Conservation (phyloP, 495 filamentous ascomycete species). For the Aspergillus saccharolyticus region DNA sequence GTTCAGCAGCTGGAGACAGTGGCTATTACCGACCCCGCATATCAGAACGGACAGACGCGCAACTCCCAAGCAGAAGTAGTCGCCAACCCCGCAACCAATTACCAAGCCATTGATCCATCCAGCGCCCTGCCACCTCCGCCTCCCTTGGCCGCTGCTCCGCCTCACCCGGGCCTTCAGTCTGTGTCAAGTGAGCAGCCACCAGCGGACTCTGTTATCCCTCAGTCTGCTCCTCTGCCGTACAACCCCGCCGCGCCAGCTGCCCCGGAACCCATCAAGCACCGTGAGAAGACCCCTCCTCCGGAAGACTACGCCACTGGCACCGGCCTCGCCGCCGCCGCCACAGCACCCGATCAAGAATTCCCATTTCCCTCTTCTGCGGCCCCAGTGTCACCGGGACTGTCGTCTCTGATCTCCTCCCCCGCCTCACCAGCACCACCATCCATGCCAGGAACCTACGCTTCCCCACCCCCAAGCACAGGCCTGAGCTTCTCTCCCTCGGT, state of each 20-base stretch:
- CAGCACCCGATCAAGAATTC: slow-evolving; percentile 55
- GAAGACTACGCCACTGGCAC: slow-evolving; percentile 65
- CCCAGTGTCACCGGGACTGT: slow-evolving; percentile 23
- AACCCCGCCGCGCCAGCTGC: slow-evolving; percentile 86
- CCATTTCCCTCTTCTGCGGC: slow-evolving; percentile 37
- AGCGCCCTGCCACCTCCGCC: slow-evolving; percentile 41
- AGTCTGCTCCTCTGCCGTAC: slow-evolving; percentile 72
- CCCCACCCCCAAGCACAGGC: slow-evolving; percentile 36
- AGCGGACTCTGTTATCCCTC: slow-evolving; percentile 41
- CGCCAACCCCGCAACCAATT: slow-evolving; percentile 28
- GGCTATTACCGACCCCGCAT: slow-evolving; percentile 62
- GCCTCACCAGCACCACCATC: slow-evolving; percentile 31
- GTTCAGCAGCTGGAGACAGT: slow-evolving; percentile 81
- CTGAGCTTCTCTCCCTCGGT: slow-evolving; percentile 27
- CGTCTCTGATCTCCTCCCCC: slow-evolving; percentile 13
- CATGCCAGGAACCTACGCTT: slow-evolving; percentile 27
- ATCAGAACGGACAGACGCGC: slow-evolving; percentile 50
- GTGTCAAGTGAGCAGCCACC: slow-evolving; percentile 26
- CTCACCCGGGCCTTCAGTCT: slow-evolving; percentile 29
- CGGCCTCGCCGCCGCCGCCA: slow-evolving; percentile 62
- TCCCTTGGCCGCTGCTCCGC: slow-evolving; percentile 30
- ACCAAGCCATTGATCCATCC: slow-evolving; percentile 3
- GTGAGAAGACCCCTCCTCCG: slow-evolving; percentile 87
- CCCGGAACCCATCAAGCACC: slow-evolving; percentile 73
- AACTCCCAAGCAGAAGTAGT: slow-evolving; percentile 38